Evolutionary conservation across 2,329 filamentous ascomycete genomes (phyloP), one percentile per base, ranked within the genome.

Genomic region (Tolypocladium guangdongense): DNA sequence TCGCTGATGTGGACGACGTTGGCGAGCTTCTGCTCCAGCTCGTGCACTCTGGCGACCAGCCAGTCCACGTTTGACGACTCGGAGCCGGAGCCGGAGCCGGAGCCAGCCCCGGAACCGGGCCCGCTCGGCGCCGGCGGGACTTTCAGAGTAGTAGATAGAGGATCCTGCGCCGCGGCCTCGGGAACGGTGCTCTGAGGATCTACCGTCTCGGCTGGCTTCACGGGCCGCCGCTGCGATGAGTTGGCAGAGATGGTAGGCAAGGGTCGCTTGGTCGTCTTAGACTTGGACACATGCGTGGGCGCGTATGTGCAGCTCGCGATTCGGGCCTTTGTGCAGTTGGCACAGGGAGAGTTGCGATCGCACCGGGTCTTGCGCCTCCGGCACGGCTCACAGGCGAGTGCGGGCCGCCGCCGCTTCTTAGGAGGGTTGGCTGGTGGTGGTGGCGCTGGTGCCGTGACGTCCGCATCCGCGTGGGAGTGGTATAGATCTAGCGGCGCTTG

Each of bases 361-460:
- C 82, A 86, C 48, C 76, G 74, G 55, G 85, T 78, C 64, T 86
- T 86, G 41, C 81, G 78, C 53, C 68, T 74, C 45, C 82, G 72
- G 60, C 83, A 86, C 43, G 80, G 71, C 58, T 74, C 68, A 62
- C 81, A 84, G 1, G 81, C 80, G 35, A 75, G 64, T 3, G 72
- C 66, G 36, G 70, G 71, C 20, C 70, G 65, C 11, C 70, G 63
- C 54, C 71, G 72, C 67, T 71, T 72, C 48, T 64, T 60, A 24
- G 59, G 24, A 10, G 33, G 18, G 8, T 20, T 20, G 22, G 39
- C 46, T 3, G 54, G 56, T 54, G 20, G 52, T 57, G 33, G 37
- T 18, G 36, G 22, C 33, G 38, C 12, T n/a, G 39, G 39, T 37
- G 22, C 20, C 43, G 32, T 46, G 5, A 46, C 6, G 43, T n/a